Percentiles rank a stretch among this genome's conserved stretches.
Conservation (phyloP, 768 basidiomycete genomes). For the Hericium coralloides region DNA sequence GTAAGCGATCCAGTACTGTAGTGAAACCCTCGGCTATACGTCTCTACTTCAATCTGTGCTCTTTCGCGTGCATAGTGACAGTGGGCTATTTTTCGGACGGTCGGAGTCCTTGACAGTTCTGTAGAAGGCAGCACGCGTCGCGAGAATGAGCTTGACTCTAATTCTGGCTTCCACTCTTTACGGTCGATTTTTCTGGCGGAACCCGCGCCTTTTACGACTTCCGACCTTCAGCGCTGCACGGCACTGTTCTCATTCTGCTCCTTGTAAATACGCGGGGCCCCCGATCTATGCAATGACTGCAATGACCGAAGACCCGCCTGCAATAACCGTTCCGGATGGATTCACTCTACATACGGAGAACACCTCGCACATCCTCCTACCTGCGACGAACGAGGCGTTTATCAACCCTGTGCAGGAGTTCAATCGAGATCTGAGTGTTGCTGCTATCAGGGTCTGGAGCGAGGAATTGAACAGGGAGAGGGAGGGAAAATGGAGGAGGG, state of each 20-base stretch:
- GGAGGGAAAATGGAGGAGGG: slow-evolving; percentile 47
- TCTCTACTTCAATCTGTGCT: too few species aligned
- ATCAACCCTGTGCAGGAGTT: slow-evolving; percentile 98
- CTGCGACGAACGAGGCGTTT: slow-evolving; percentile 75
- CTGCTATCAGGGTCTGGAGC: slow-evolving; percentile 85
- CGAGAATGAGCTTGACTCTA: too few species aligned
- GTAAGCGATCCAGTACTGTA: too few species aligned
- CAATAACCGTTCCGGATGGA: slow-evolving; percentile 50
- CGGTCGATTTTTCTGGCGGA: too few species aligned
- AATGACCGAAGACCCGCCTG: neutral
- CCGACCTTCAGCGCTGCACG: too few species aligned
- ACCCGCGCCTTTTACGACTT: too few species aligned
- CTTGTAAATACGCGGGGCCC: neutral
- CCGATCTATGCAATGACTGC: neutral
- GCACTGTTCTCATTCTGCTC: neutral
- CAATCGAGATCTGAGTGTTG: slow-evolving; percentile 90
- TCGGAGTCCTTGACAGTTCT: too few species aligned
- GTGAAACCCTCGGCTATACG: too few species aligned
- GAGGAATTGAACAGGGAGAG: slow-evolving; percentile 59
- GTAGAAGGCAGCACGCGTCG: too few species aligned
- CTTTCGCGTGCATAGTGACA: too few species aligned
- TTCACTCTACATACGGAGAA: slow-evolving; percentile 78
- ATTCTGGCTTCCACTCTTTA: too few species aligned
- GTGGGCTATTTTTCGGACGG: too few species aligned
- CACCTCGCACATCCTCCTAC: slow-evolving; percentile 70